Conservation (phyloP, 306 rosid species). For the Citrullus colocynthis region DNA sequence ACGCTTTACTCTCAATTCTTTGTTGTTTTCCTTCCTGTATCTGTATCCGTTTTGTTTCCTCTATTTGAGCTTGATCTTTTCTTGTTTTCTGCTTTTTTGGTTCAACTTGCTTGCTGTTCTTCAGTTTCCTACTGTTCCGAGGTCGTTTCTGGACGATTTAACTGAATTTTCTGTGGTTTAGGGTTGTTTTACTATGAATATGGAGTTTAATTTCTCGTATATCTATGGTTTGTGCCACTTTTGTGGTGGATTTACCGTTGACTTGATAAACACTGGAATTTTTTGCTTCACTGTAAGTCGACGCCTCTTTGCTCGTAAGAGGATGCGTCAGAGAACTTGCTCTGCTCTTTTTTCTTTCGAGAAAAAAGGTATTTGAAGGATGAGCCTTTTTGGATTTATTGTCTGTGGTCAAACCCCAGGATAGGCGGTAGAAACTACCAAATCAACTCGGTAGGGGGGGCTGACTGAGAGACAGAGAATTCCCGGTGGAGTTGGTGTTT, state of each 20-base stretch:
- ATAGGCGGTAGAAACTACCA: constrained; percentile 4
- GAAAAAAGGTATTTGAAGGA: background rate
- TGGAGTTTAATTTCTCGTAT: background rate
- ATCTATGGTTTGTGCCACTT: background rate
- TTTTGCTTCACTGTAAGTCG: background rate
- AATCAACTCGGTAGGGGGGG: background rate
- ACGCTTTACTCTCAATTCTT: background rate
- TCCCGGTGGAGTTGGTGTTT: background rate
- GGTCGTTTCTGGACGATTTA: background rate
- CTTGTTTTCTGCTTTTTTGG: background rate
- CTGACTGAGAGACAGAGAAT: background rate
- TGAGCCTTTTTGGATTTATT: background rate
- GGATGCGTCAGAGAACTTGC: background rate
- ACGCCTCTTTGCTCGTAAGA: background rate
- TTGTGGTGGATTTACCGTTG: background rate
- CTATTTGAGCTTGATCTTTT: background rate
- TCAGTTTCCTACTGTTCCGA: background rate
- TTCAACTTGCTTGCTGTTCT: background rate
- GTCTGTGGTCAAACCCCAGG: background rate
- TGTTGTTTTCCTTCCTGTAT: background rate
- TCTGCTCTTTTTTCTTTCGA: background rate
- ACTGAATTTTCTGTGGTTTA: background rate
- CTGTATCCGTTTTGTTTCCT: background rate
- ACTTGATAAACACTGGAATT: background rate
- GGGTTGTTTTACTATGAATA: background rate